These are phyloP conservation scores for Pestalotiopsis sp. DNA, from an alignment of 2,329 filamentous ascomycete genomes.

Conservation along the genomic window DNA sequence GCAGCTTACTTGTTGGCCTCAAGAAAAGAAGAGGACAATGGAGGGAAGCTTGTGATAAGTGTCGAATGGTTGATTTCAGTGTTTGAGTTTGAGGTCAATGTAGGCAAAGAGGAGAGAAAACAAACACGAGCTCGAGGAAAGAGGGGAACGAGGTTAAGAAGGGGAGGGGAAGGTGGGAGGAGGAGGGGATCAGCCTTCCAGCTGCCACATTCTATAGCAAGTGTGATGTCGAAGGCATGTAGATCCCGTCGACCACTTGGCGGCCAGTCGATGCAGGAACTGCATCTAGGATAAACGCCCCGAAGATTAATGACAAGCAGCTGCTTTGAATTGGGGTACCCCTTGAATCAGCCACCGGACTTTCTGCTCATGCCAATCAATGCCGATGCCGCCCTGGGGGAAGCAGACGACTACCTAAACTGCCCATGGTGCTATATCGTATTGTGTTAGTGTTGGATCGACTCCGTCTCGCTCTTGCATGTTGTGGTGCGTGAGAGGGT, in stretches of 20 bases:
- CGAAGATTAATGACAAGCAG: background rate
- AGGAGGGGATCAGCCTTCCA: background rate
- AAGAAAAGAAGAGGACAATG: constrained; percentile 15
- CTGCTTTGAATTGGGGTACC: background rate
- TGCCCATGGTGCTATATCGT: background rate
- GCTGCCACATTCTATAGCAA: background rate
- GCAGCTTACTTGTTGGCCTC: constrained; percentile 18
- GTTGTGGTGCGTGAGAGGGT: constrained; percentile 1
- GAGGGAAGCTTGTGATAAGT: constrained; percentile 15
- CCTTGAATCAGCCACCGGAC: background rate
- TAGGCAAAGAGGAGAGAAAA: constrained; percentile 15
- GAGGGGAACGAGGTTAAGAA: constrained; percentile 21
- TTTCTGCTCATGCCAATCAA: background rate
- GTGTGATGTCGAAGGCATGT: background rate
- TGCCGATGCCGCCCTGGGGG: too few relatives aligned
- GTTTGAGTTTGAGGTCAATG: constrained; percentile 19
- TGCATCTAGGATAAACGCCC: background rate
- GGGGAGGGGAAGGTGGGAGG: constrained; percentile 16
- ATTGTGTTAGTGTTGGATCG: background rate
- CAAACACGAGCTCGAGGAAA: constrained; percentile 20
- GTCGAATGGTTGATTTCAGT: constrained; percentile 6
- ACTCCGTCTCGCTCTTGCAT: background rate
- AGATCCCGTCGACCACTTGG: background rate
- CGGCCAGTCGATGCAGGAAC: background rate
- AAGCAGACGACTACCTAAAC: too few relatives aligned